Conservation (phyloP, 2,329 filamentous ascomycete genomes). For the Coleophoma crateriformis region DNA sequence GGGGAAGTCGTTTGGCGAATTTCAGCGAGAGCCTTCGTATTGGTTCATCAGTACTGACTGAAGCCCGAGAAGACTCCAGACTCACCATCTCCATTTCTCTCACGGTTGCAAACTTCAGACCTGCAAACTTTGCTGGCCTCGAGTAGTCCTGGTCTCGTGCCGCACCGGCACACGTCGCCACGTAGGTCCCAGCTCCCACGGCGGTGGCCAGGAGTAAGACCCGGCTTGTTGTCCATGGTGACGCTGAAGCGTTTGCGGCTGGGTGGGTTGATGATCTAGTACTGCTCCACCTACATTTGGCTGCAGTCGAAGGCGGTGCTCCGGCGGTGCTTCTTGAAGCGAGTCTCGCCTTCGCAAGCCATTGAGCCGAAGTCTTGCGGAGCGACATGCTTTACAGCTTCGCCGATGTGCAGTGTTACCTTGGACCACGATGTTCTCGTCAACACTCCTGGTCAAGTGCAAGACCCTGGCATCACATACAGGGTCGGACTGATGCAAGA, state of each 20-base stretch:
- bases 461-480: too few species aligned
- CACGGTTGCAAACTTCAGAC: constrained; percentile 39
- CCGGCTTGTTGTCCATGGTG: constrained; percentile 17
- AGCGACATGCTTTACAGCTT: constrained; percentile 2
- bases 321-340: constrained; percentile 5
- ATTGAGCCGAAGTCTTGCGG: constrained; percentile 12
- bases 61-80: background rate
- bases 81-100: constrained; percentile 44
- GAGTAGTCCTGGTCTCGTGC: constrained; percentile 20
- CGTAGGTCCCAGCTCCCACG: constrained; percentile 12
- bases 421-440: too few species aligned
- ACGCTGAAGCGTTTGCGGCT: background rate
- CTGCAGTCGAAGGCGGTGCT: background rate
- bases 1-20: constrained; percentile 46
- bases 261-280: background rate
- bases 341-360: constrained; percentile 6
- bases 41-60: background rate
- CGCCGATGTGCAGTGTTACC: too few species aligned
- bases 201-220: constrained; percentile 18
- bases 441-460: too few species aligned
- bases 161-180: constrained; percentile 8
- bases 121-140: constrained; percentile 18
- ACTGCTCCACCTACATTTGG: constrained; percentile 7
- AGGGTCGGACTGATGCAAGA: too few species aligned
- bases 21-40: constrained; percentile 45